Percentiles rank a stretch among this genome's conserved stretches.
Conservation (phyloP, 2,329 filamentous ascomycete species). For the Elsinoe arachidis region DNA sequence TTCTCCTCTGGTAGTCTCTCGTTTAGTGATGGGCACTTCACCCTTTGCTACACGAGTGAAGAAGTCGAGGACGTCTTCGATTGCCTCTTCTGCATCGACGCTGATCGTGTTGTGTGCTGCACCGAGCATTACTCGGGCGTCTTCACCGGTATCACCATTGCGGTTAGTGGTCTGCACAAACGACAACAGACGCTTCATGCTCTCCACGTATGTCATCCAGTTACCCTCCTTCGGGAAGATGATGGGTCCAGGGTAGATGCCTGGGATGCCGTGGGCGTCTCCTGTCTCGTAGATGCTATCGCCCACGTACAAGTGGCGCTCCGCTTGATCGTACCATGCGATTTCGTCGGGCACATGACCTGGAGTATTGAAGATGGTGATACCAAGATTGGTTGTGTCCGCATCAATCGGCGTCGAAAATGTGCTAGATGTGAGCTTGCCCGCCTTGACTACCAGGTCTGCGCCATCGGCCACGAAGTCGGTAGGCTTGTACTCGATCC, state of each 20-base stretch:
- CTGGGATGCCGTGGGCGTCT: conserved; percentile 22
- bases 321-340: conserved; percentile 37
- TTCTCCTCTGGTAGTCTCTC: conserved; percentile 25
- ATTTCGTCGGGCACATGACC: conserved; percentile 41
- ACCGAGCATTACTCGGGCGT: conserved; percentile 22
- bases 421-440: background rate
- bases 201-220: conserved; percentile 32
- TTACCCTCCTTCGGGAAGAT: conserved; percentile 32
- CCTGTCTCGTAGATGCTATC: conserved; percentile 38
- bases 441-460: conserved; percentile 21
- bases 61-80: conserved; percentile 28
- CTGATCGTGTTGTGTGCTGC: conserved; percentile 32
- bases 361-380: conserved; percentile 39
- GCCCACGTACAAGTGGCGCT: conserved; percentile 39
- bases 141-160: conserved; percentile 18
- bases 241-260: conserved; percentile 23
- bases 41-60: conserved; percentile 28
- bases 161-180: conserved; percentile 30
- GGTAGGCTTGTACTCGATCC: conserved; percentile 34
- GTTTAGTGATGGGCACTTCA: conserved; percentile 27
- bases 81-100: conserved; percentile 30
- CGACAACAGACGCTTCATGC: conserved; percentile 28
- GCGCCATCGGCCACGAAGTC: conserved; percentile 35
- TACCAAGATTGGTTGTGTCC: conserved; percentile 22
- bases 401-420: background rate